Base-by-base conservation (phyloP, 2,329 filamentous ascomycete species). In the Penicillium rolfsii region DNA sequence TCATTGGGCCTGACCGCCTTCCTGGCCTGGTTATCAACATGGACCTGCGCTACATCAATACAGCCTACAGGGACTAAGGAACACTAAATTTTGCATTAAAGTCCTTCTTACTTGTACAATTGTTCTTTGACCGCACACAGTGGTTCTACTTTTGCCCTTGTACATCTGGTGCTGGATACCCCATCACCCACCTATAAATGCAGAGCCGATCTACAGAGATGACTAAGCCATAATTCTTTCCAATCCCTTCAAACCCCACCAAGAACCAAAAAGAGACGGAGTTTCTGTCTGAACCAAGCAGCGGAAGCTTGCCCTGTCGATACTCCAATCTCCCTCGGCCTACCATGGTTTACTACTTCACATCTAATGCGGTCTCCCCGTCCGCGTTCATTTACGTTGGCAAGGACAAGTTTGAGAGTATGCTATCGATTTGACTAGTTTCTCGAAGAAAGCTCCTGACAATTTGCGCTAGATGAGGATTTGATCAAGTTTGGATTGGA, bases 341-440 rank as follows among this genome's bases (percentile, higher is more conserved):
- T 30, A 19, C 19, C 28, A 96, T 99, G 95, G 95, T 99, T 50
- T 97, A 91, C 81, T 98, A 98, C 78, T 98, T 95, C 77, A 95
- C 88, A 1, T 98, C 94, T 28, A 94, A 86, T 63, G 87, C 88
- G 45, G 91, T 96, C 41, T 84, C 88, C 12, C 94, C 95, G 1
- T 76, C 92, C 35, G 94, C 92, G 45, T 93, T 89, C 75, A 88
- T 99, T 73, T 99, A 99, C 76, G 92, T 97, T 61, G 95, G 95
- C 78, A 99, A 98, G 79, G 95, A 99, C 83, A 99, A 99, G 81
- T 93, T 95, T 70, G 95, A 99, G 83, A 99, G 95, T 97, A 83
- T 73, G 89, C 68, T 53, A 48, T 38, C 52, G 38, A 66, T 24
- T 7, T 5, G 16, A 45, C 16, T 57, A 38, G 52, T 53, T 52